Conservation (phyloP, 75 land plant species). For the Chamaecyparis obtusa region DNA sequence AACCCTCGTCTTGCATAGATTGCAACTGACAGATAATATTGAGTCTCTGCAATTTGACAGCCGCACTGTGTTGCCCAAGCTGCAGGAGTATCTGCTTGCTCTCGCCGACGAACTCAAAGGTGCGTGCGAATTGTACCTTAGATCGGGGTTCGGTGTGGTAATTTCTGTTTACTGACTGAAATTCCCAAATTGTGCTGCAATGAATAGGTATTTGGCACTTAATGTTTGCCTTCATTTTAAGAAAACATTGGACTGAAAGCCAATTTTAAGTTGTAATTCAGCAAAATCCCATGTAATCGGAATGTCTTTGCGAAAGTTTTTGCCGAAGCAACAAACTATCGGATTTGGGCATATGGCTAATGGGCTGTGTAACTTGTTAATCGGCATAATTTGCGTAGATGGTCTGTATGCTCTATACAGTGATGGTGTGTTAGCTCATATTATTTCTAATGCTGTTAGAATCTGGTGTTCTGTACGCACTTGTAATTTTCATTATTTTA, state of each 20-base stretch:
- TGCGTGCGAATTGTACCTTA: neutral
- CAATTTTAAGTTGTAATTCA: neutral
- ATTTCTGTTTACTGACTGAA: neutral
- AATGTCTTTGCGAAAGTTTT: neutral
- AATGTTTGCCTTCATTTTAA: neutral
- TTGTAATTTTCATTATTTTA: neutral
- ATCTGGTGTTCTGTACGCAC: neutral
- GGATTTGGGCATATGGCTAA: neutral
- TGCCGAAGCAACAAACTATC: neutral
- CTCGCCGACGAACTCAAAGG: conserved; percentile 41
- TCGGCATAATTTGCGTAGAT: no score
- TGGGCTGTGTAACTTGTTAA: neutral
- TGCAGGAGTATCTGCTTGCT: conserved; percentile 25
- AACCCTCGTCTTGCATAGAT: conserved; percentile 13
- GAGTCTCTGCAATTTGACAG: conserved; percentile 9
- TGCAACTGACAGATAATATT: conserved; percentile 11
- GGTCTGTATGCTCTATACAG: neutral
- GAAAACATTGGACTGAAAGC: neutral
- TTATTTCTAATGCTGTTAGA: neutral
- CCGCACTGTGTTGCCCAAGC: conserved; percentile 4
- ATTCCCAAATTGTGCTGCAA: neutral
- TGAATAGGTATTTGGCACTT: neutral
- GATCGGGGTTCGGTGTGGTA: neutral
- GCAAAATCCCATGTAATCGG: neutral
- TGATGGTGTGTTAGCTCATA: neutral